Percentiles rank a stretch among this genome's conserved stretches.
Evolutionary conservation across 306 rosid genomes (phyloP).

Genomic region (Comarum palustre): DNA sequence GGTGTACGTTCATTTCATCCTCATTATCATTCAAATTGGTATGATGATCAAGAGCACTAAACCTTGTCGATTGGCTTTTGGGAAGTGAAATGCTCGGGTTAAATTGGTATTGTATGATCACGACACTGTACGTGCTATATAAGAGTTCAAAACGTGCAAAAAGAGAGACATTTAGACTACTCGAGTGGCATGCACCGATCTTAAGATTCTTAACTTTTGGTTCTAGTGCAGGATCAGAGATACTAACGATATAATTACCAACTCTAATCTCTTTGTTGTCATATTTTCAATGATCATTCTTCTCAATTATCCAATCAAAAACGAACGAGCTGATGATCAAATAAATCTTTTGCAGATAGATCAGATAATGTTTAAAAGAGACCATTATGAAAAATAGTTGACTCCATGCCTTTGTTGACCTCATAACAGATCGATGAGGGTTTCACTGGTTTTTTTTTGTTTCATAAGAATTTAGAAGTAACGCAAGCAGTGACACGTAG

Average conservation of each 20-base stretch:
- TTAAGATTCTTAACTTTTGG: conserved; percentile 7
- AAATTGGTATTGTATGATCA: background rate
- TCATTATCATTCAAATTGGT: background rate
- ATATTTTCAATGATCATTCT: background rate
- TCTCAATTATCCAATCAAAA: background rate
- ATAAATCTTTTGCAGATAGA: background rate
- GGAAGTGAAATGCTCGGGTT: background rate
- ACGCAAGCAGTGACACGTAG: too few species aligned
- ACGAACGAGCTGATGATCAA: background rate
- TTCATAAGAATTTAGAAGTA: too few species aligned
- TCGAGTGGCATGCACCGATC: background rate
- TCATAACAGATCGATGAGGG: too few species aligned
- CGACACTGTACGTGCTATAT: background rate
- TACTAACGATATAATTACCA: background rate
- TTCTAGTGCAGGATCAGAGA: background rate
- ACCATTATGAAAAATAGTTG: background rate
- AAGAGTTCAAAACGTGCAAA: background rate
- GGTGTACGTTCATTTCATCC: background rate
- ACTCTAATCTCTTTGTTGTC: background rate
- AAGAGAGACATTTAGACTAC: background rate
- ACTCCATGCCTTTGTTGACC: background rate
- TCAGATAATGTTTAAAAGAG: background rate
- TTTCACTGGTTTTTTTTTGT: too few species aligned
- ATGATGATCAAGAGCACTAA: background rate
- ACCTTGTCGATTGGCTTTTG: background rate